Conservation (phyloP, 345 rosid genomes). For the Bruguiera parviflora region DNA sequence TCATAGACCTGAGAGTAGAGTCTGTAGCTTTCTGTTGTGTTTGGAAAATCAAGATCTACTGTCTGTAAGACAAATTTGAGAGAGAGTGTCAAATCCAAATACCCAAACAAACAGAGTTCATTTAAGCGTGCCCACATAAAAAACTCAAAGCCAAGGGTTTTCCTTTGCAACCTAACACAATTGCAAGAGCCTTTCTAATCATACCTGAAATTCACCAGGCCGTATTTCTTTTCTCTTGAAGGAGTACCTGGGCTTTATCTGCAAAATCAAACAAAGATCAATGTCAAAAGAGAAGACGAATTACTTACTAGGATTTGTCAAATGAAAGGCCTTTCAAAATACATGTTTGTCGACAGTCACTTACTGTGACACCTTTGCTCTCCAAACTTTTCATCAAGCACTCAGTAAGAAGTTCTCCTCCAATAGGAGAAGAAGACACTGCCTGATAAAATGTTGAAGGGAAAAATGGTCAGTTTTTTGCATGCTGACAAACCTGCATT, state of each 20-base stretch:
- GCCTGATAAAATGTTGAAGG: conserved; percentile 43
- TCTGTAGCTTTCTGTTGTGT: conserved; percentile 89
- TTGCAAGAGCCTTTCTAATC: background rate
- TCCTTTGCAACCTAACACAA: background rate
- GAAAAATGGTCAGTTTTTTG: conserved; percentile 5
- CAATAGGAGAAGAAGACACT: conserved; percentile 75
- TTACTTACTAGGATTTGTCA: background rate
- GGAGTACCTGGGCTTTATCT: conserved; percentile 97
- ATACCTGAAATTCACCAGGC: conserved; percentile 90
- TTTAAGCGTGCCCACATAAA: background rate
- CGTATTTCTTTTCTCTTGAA: conserved; percentile 95
- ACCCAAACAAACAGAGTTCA: background rate
- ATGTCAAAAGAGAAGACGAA: conserved; percentile 11
- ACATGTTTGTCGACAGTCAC: conserved; percentile 22
- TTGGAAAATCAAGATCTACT: conserved; percentile 71
- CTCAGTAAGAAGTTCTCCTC: conserved; percentile 92
- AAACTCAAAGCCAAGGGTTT: background rate
- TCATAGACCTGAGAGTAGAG: conserved; percentile 78
- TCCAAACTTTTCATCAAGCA: conserved; percentile 97
- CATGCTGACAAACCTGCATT: background rate
- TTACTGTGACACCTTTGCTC: conserved; percentile 84
- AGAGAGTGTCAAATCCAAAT: conserved; percentile 5
- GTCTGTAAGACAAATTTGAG: conserved; percentile 40
- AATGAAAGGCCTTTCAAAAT: conserved; percentile 2
- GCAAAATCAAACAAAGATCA: conserved; percentile 28